Evolutionary conservation across 2,329 filamentous ascomycete genomes (phyloP), one percentile per base, ranked within the genome.

Genomic region (Xylogone sp.): DNA sequence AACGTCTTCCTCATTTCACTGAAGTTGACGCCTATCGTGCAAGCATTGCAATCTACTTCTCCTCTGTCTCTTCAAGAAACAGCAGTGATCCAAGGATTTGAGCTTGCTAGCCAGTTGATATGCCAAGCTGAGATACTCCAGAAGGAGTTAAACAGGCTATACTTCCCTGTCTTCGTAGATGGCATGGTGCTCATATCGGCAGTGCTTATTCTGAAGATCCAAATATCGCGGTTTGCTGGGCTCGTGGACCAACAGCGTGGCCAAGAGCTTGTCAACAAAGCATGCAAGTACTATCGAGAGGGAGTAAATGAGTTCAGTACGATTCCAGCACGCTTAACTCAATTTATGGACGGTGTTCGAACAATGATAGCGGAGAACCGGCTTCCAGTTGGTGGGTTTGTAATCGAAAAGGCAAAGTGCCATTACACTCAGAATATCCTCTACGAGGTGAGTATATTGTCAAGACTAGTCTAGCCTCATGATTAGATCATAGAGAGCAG

Each of bases 11-110:
- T 47, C 12, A 31, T 20, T 21, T 22, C 45, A 31, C 18, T 24
- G 9, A 47, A 47, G 22, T 12, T 47, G 20, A 18, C n/a, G 5
- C 45, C 45, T 31, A n/a, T 21, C 16, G 18, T 47, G 13, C 45
- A 47, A 47, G 45, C 29, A 9, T 20, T 47, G 13, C 45, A 47
- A 31, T 47, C 45, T 31, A 47, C 45, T 8, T 31, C 45, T 21
- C 45, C 45, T 8, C 21, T 47, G 12, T 34, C 45, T 7, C 45
- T 47, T 12, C 45, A 47, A 31, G 45, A 47, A 42, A 48, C 43
- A 6, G 22, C 6, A 16, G 43, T 21, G 3, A 8, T 45, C 7
- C 22, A 21, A 45, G 43, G 5, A 20, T 45, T 45, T 24, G 43
- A 45, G 20, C 12, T 21, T 16, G 43, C 43, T 10, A 16, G 22